Conservation (phyloP, 116 monocot species). For the Papilionanthe hybrid region DNA sequence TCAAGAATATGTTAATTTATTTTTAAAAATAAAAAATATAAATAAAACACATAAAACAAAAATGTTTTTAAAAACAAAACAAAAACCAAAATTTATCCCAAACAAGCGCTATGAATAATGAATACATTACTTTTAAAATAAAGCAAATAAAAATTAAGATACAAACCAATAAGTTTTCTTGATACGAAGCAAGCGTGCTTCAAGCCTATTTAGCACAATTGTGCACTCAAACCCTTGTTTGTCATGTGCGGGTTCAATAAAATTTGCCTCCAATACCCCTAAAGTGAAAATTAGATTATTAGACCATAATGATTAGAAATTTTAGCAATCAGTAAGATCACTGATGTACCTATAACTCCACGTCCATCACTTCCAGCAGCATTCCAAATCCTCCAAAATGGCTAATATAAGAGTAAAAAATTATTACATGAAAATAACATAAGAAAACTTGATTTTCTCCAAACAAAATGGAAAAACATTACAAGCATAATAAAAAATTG, state of each 20-base stretch:
- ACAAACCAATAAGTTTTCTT: constrained; percentile 55
- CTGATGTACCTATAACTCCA: constrained; percentile 52
- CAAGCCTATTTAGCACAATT: constrained; percentile 49
- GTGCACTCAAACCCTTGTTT: constrained; percentile 67
- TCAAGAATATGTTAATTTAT: no score
- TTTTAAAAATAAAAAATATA: no score
- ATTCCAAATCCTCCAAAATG: constrained; percentile 70
- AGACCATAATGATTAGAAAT: neutral
- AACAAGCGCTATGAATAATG: neutral
- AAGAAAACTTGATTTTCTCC: neutral
- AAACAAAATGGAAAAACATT: neutral
- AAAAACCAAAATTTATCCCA: no score
- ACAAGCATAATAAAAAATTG: neutral
- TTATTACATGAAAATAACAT: neutral
- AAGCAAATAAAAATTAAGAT: neutral
- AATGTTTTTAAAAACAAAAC: no score
- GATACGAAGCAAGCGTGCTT: constrained; percentile 42
- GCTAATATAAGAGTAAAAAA: constrained; percentile 19
- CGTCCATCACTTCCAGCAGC: constrained; percentile 68
- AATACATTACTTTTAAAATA: neutral
- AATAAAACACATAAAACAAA: no score
- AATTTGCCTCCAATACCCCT: constrained; percentile 68
- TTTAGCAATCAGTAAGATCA: neutral
- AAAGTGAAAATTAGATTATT: neutral
- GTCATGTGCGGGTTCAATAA: constrained; percentile 65